A percentile compares a stretch with the other conserved stretches of the same genome.
These are phyloP conservation scores for Calonectria hongkongensis DNA, from an alignment of 2,329 filamentous ascomycete species.

Conservation along the genomic window DNA sequence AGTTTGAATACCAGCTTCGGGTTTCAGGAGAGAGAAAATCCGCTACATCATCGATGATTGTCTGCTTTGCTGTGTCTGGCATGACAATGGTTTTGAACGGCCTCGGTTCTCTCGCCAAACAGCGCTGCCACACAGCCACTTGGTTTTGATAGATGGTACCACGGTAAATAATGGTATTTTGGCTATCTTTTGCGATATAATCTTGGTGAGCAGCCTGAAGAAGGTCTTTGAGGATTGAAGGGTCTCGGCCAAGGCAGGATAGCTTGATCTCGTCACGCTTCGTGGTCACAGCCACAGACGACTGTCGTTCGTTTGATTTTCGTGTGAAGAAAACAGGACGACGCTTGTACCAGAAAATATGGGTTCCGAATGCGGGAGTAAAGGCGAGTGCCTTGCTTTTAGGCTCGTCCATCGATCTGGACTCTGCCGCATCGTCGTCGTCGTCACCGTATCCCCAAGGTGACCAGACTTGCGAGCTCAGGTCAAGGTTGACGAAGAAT, in stretches of 20 bases:
- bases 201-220: neutral
- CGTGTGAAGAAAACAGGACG: neutral
- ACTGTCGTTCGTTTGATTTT: neutral
- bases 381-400: neutral
- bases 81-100: constrained; percentile 9
- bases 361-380: neutral
- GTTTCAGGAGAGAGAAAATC: neutral
- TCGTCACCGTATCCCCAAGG: neutral
- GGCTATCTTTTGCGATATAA: neutral
- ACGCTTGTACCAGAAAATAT: neutral
- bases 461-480: constrained; percentile 4
- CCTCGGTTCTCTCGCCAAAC: neutral
- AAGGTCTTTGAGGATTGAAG: neutral
- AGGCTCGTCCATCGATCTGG: neutral
- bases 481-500: constrained; percentile 9
- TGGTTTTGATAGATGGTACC: neutral
- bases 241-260: neutral
- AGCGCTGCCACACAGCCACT: neutral
- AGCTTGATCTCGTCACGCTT: constrained; percentile 6
- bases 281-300: neutral
- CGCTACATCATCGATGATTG: neutral
- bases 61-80: neutral
- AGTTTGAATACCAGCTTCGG: neutral
- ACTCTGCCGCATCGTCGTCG: neutral
- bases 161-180: neutral